A percentile compares a stretch with the other conserved stretches of the same genome.
These are phyloP conservation scores for Chrysanthemum lavandulifolium DNA, from an alignment of 129 eudicot species.

Conservation along the genomic window DNA sequence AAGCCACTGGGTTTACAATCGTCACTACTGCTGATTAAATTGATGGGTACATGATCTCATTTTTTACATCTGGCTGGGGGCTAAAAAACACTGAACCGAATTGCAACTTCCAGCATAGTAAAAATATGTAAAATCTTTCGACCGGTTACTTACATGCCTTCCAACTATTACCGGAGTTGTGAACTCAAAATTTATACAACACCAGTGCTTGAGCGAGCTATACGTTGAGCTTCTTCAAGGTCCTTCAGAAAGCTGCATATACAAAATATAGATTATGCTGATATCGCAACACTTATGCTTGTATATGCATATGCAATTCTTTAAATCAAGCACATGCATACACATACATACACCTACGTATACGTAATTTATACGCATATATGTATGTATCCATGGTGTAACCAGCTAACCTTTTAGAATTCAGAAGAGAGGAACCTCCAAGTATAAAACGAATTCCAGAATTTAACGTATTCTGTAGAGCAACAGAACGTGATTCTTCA, in stretches of 20 bases:
- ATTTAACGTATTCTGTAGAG: constrained; percentile 70
- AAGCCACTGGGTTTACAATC: constrained; percentile 5
- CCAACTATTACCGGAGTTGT: neutral
- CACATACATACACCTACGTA: neutral
- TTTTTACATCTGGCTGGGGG: constrained; percentile 1
- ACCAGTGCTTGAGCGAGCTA: constrained; percentile 59
- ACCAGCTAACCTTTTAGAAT: constrained; percentile 74
- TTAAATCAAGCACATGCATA: neutral
- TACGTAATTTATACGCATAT: neutral
- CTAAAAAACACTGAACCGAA: constrained; percentile 9
- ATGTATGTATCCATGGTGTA: neutral
- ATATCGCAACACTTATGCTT: neutral
- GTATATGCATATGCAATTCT: neutral
- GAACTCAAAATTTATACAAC: constrained; percentile 40
- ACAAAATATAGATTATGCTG: constrained; percentile 7
- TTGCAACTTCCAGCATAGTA: too few relatives aligned
- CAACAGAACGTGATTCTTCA: constrained; percentile 89
- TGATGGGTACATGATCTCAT: constrained; percentile 9
- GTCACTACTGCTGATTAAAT: neutral
- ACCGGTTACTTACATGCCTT: constrained; percentile 24
- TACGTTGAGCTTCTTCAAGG: constrained; percentile 94
- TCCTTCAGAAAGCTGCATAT: constrained; percentile 77
- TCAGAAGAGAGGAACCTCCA: constrained; percentile 84
- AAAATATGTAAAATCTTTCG: too few relatives aligned
- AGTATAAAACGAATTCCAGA: constrained; percentile 90